A percentile compares a stretch with the other conserved stretches of the same genome.
Conservation (phyloP, 169 alveolate species). For the Plasmodium blacklocki region DNA sequence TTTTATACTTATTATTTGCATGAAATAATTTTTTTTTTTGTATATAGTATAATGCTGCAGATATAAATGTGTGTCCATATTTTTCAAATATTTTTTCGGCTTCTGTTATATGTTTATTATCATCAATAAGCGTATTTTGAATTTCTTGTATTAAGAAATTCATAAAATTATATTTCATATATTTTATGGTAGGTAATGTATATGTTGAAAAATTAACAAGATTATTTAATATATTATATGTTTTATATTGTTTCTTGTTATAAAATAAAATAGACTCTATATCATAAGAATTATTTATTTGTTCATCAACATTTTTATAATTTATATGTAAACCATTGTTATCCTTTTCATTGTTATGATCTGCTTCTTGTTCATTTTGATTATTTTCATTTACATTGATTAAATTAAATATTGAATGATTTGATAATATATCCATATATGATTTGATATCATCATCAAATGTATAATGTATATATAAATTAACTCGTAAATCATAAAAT, state of each 20-base stretch:
- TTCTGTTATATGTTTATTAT: constrained; percentile 48
- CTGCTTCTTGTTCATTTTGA: neutral
- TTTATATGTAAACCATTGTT: neutral
- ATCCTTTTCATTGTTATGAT: neutral
- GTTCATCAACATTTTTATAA: neutral
- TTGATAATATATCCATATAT: constrained; percentile 30
- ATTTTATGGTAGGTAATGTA: constrained; percentile 33
- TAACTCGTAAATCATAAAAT: constrained; percentile 8
- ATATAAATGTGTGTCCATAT: constrained; percentile 54
- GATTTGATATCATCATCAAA: constrained; percentile 11
- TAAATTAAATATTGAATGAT: neutral
- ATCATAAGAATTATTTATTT: neutral
- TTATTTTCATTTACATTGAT: neutral
- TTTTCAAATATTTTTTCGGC: constrained; percentile 54
- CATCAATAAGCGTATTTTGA: constrained; percentile 31
- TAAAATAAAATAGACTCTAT: constrained; percentile 56
- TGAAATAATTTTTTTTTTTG: constrained; percentile 53
- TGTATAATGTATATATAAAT: constrained; percentile 53
- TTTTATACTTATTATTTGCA: constrained; percentile 24
- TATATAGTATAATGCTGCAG: constrained; percentile 75
- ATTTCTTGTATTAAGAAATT: constrained; percentile 58
- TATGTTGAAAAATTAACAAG: constrained; percentile 35
- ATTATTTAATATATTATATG: constrained; percentile 35
- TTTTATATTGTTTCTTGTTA: constrained; percentile 37
- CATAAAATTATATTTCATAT: constrained; percentile 41